Evolutionary conservation across 768 basidiomycete genomes (phyloP).

Genomic region (Udeniomyces megalosporus): DNA sequence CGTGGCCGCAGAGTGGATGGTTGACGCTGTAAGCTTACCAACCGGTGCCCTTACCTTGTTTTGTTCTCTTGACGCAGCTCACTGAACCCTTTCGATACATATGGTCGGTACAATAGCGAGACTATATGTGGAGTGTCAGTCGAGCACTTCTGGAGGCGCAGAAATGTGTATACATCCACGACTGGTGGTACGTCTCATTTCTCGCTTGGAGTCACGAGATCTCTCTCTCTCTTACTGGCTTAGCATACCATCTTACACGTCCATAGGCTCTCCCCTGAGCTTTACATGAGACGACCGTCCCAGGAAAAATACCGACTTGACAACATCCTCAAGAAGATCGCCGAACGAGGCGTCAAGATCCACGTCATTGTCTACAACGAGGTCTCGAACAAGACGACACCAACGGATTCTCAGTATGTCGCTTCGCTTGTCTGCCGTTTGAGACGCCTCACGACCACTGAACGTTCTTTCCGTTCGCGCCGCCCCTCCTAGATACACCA

Average conservation of each 20-base stretch:
- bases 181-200: slow-evolving; percentile 54
- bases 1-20: slow-evolving; percentile 92
- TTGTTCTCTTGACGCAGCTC: background rate
- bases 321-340: slow-evolving; percentile 68
- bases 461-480: background rate
- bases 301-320: slow-evolving; percentile 79
- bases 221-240: too few relatives aligned
- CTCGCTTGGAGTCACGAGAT: too few relatives aligned
- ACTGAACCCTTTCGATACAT: slow-evolving; percentile 5
- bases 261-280: slow-evolving; percentile 48
- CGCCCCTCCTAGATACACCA: slow-evolving; percentile 74
- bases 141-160: slow-evolving; percentile 77
- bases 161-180: slow-evolving; percentile 69
- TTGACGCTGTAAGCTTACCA: slow-evolving; percentile 75
- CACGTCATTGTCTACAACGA: slow-evolving; percentile 91
- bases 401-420: slow-evolving; percentile 72
- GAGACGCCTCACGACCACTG: slow-evolving; percentile 1
- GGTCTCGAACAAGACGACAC: slow-evolving; percentile 87
- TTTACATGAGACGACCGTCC: slow-evolving; percentile 67
- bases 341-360: slow-evolving; percentile 88
- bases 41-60: background rate
- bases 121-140: slow-evolving; percentile 96
- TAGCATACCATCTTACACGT: too few relatives aligned
- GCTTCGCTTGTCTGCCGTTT: background rate
- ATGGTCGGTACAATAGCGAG: slow-evolving; percentile 64